phyloP scores from a whole-genome alignment of 208 protist species.

The Lotmaria passim region DNA sequence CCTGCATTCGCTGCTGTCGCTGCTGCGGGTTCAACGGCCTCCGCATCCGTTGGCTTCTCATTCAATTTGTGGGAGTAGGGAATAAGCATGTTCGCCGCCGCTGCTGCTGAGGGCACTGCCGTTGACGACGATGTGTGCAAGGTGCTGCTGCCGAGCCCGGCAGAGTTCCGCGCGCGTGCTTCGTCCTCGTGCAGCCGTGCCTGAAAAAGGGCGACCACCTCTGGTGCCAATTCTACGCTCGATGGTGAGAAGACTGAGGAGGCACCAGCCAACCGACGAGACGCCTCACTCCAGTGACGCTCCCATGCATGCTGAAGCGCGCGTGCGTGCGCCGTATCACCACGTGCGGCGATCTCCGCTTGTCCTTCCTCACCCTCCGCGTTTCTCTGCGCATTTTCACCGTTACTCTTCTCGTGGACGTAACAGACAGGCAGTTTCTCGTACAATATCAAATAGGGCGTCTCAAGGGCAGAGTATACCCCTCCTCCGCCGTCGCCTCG shows the following conservation, averaged over 20 bases:
- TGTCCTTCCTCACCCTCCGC: background rate
- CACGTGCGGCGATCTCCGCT: background rate
- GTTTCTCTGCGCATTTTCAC: background rate
- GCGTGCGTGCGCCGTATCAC: background rate
- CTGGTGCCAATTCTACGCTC: background rate
- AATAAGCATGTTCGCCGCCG: background rate
- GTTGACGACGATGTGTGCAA: no score
- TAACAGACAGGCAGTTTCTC: conserved; percentile 35
- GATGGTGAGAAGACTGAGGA: background rate
- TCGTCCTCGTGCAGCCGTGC: conserved; percentile 12
- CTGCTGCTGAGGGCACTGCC: no score
- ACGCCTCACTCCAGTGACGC: background rate
- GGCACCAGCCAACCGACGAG: no score
- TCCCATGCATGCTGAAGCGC: conserved; percentile 9
- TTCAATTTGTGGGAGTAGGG: no score
- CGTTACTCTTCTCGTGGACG: background rate
- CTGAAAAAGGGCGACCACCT: conserved; percentile 2
- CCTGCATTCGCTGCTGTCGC: background rate
- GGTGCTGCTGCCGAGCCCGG: no score
- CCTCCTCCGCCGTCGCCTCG: conserved; percentile 36
- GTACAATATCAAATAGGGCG: conserved; percentile 69
- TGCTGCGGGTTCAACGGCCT: no score
- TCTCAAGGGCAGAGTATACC: conserved; percentile 55
- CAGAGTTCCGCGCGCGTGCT: background rate
- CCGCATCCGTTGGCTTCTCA: no score